phyloP scores from a whole-genome alignment of 805 yeast genomes.

The Saccharomyces eubayanus region DNA sequence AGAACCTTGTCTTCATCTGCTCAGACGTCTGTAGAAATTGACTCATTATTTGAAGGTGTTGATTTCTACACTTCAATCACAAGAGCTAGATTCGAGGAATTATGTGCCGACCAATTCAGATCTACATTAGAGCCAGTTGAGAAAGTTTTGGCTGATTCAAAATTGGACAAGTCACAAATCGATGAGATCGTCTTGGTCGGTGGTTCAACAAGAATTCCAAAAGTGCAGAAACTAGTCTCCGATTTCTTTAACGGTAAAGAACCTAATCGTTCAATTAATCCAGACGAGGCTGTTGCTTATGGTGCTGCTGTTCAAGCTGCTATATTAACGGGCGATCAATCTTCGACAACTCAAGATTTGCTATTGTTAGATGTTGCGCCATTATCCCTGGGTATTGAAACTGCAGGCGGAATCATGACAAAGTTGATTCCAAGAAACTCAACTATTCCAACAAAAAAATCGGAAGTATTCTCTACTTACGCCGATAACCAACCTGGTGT shows the following conservation, averaged over 20 bases:
- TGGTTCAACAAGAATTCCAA: slow-evolving; percentile 98
- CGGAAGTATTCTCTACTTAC: slow-evolving; percentile 92
- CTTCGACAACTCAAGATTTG: slow-evolving; percentile 92
- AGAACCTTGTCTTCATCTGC: slow-evolving; percentile 94
- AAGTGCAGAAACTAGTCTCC: slow-evolving; percentile 88
- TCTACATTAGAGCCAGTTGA: slow-evolving; percentile 92
- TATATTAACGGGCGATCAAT: slow-evolving; percentile 89
- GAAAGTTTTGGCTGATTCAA: slow-evolving; percentile 85
- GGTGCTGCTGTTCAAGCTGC: slow-evolving; percentile 99
- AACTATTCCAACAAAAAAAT: slow-evolving; percentile 94
- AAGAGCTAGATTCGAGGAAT: slow-evolving; percentile 96
- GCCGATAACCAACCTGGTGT: slow-evolving; percentile 99
- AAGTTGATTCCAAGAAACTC: slow-evolving; percentile 95
- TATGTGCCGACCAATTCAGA: slow-evolving; percentile 90
- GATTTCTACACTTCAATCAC: slow-evolving; percentile 95
- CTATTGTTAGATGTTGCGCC: slow-evolving; percentile 95
- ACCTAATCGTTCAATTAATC: slow-evolving; percentile 93
- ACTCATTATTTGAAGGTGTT: slow-evolving; percentile 87
- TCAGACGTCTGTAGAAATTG: slow-evolving; percentile 91
- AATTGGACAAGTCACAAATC: slow-evolving; percentile 81
- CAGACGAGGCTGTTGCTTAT: slow-evolving; percentile 98
- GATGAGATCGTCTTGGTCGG: slow-evolving; percentile 93
- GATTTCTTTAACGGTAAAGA: slow-evolving; percentile 97
- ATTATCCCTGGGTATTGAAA: slow-evolving; percentile 93
- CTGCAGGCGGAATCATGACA: slow-evolving; percentile 99